A percentile compares a stretch with the other conserved stretches of the same genome.
Conservation (phyloP, 1,284 basidiomycete genomes). For the Xanthoconium separans region DNA sequence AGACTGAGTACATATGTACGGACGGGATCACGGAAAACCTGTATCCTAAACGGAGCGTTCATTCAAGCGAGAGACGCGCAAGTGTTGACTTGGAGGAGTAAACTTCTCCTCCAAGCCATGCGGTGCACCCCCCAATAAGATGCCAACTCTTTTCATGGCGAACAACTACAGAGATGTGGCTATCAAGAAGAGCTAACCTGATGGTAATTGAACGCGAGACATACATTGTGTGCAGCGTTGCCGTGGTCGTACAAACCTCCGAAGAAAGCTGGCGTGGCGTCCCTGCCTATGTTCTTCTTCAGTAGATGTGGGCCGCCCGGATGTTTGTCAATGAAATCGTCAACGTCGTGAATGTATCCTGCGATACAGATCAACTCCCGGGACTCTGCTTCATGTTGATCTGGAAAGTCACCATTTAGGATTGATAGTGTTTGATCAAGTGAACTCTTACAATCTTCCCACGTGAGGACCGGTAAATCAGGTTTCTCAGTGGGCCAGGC, state of each 20-base stretch:
- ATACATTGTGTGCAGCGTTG: slow-evolving; percentile 82
- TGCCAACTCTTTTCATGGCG: slow-evolving; percentile 85
- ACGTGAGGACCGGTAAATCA: slow-evolving; percentile 78
- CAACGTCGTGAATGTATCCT: slow-evolving; percentile 87
- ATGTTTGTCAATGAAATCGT: slow-evolving; percentile 80
- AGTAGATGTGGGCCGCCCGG: slow-evolving; percentile 71
- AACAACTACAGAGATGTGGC: slow-evolving; percentile 43
- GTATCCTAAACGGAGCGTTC: background rate
- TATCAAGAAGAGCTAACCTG: slow-evolving; percentile 14
- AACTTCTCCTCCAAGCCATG: slow-evolving; percentile 55
- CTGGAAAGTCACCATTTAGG: slow-evolving; percentile 32
- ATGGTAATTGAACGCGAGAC: slow-evolving; percentile 15
- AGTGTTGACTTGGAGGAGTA: slow-evolving; percentile 60
- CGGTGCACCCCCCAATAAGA: slow-evolving; percentile 70
- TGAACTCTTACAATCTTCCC: slow-evolving; percentile 68
- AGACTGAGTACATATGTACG: too few species aligned
- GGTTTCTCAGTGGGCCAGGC: slow-evolving; percentile 72
- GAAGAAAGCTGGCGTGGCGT: slow-evolving; percentile 88
- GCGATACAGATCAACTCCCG: slow-evolving; percentile 77
- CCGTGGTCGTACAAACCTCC: slow-evolving; percentile 90
- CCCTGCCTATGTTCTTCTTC: slow-evolving; percentile 71
- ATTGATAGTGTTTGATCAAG: too few species aligned
- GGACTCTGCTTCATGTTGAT: slow-evolving; percentile 71
- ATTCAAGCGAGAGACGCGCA: slow-evolving; percentile 54
- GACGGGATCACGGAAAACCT: too few species aligned